Evolutionary conservation across 768 basidiomycete species (phyloP), one percentile per base, ranked within the genome.

Genomic region (Podaxis pistillaris): DNA sequence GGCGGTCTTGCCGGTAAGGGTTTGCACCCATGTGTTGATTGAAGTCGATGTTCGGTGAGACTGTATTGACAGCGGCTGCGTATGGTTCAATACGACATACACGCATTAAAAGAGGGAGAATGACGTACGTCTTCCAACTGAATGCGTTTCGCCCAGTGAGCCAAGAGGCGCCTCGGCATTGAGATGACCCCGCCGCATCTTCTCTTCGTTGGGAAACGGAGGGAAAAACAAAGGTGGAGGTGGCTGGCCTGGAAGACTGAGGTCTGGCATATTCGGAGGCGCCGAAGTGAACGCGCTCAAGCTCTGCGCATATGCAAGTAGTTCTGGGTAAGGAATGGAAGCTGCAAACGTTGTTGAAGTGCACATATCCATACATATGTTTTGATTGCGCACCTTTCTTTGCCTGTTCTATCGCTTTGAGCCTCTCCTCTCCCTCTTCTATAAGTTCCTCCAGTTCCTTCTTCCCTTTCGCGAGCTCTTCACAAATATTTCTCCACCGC

Each of bases 161-260:
- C 89, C 93, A 62, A 93, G 80, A 0, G 91, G 92, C 28, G 87
- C 89, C 72, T 93, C 91, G 22, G 86, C 86, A 69, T 90, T 92
- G 73, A 93, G 83, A 61, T 83, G 82, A 1, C 93, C 93, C 26
- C 87, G 82, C 56, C 92, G 86, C 90, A 94, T 93, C 74, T 92
- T 94, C 72, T 93, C 93, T 75, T 93, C 92, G 69, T 93, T 93
- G 0, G 93, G 93, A 73, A 93, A 94, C 11, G 93, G 93, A 40
- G 92, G 92, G 76, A 93, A 93, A 81, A 94, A 93, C 46, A 91
- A 70, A 17, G 89, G 90, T 17, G 88, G 87, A 0, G 89, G 89
- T 11, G 86, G 86, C 67, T 89, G 90, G 8, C 88, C 89, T 0
- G 89, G 86, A 4, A 85, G 75, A 26, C 79, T 79, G 52, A 86